Evolutionary conservation across 2,329 filamentous ascomycete genomes (phyloP).

Genomic region (Gliomastix tumulicola): DNA sequence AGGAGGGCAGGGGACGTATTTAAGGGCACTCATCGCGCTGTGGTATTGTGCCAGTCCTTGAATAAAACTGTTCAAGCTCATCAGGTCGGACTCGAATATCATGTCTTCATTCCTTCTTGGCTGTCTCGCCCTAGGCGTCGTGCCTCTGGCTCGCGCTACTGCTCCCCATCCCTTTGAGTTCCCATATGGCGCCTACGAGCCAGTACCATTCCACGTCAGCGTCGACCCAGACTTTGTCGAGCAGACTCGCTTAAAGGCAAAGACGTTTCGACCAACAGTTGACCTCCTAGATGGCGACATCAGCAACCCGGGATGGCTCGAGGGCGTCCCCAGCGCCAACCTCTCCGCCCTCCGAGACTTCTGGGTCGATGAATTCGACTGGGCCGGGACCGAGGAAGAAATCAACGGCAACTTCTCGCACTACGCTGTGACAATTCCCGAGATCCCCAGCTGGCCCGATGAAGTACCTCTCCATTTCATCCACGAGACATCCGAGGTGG

Average conservation of each 20-base stretch:
- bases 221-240: slow-evolving; percentile 2
- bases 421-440: slow-evolving; percentile 3
- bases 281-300: slow-evolving; percentile 2
- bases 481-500: slow-evolving; percentile 4
- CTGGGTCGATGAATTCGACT: slow-evolving; percentile 6
- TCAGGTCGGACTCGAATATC: too few species aligned
- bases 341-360: slow-evolving; percentile 3
- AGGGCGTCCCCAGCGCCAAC: slow-evolving; percentile 2
- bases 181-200: not conserved
- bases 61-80: too few species aligned
- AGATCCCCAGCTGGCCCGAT: not conserved
- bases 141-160: too few species aligned
- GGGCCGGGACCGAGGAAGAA: slow-evolving; percentile 1
- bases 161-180: too few species aligned
- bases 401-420: slow-evolving; percentile 5
- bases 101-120: too few species aligned
- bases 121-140: too few species aligned
- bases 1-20: too few species aligned
- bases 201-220: slow-evolving; percentile 2
- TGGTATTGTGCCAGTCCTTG: too few species aligned
- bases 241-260: slow-evolving; percentile 1
- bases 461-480: slow-evolving; percentile 4
- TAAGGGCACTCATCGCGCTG: too few species aligned
- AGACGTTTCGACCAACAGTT: slow-evolving; percentile 1
- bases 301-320: slow-evolving; percentile 2